Evolutionary conservation across 352 stramenopile genomes (phyloP), one percentile per base, ranked within the genome.

Genomic region (Pythium biforme): DNA sequence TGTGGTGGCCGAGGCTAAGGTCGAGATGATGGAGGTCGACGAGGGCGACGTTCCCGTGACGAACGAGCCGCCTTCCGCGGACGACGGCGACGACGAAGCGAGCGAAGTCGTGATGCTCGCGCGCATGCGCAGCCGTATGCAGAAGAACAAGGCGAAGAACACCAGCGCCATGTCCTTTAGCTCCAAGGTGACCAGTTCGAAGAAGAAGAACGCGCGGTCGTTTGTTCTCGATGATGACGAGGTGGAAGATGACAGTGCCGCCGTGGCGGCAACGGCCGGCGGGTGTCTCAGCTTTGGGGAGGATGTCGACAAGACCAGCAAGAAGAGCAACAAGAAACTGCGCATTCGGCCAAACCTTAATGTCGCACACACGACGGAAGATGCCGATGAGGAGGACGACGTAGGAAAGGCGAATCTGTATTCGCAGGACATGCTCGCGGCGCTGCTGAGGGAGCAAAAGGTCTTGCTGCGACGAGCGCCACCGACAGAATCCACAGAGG

Each of bases 291-390:
- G 80, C 55, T 89, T 91, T 65, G 75, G 79, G 50, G 71, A 83
- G 45, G 67, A 78, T 6, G 59, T 54, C 25, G 31, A 5, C 15
- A 48, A 22, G 11, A 39, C n/a, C 0, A 31, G 11, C 12, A 37
- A 62, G 11, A 80, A 77, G 40, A 75, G 65, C 55, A 72, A 41
- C 25, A 64, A 64, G 29, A 89, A 86, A 64, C 78, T 92, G 34
- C 83, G 81, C 55, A 92, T 92, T 43, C 73, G 78, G 26, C 81
- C 81, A 17, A 90, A 92, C 60, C 46, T 90, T 4, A 61, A 29
- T 55, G 58, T 65, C 9, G 27, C 40, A 1, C 57, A 86, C 46
- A 53, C 40, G 4, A 68, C 61, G 22, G 72, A 68, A 23, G 51
- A 68, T 26, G 56, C 56, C 27, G 55, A 61, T 9, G 62, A 76